A percentile compares a stretch with the other conserved stretches of the same genome.
phyloP scores from a whole-genome alignment of 1,284 basidiomycete genomes.

The Apiotrichum akiyoshidainum region DNA sequence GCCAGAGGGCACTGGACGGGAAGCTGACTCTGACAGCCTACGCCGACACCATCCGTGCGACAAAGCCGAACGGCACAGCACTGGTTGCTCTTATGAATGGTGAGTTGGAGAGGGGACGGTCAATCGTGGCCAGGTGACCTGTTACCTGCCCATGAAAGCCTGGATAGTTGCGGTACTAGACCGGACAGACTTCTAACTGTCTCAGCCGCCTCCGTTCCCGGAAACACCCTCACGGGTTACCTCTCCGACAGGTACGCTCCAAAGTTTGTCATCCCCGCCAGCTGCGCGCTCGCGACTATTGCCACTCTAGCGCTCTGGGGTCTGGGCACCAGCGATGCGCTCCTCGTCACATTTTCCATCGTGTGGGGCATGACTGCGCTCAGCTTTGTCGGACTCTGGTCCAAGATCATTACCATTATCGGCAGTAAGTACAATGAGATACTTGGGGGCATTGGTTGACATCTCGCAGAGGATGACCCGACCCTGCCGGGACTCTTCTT shows the following conservation, averaged over 20 bases:
- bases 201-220: slow-evolving; percentile 40
- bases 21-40: slow-evolving; percentile 27
- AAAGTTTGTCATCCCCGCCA: slow-evolving; percentile 35
- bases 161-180: no score
- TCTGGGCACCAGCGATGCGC: slow-evolving; percentile 35
- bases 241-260: slow-evolving; percentile 43
- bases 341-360: slow-evolving; percentile 35
- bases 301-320: slow-evolving; percentile 43
- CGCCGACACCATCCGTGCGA: slow-evolving; percentile 38
- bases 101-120: slow-evolving; percentile 4
- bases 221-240: slow-evolving; percentile 42
- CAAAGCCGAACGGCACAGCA: slow-evolving; percentile 40
- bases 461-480: slow-evolving; percentile 40
- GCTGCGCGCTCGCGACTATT: slow-evolving; percentile 37
- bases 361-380: slow-evolving; percentile 36
- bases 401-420: slow-evolving; percentile 37
- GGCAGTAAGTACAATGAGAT: slow-evolving; percentile 25
- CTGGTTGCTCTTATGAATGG: slow-evolving; percentile 49
- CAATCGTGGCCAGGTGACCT: no score
- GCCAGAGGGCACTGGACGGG: no score
- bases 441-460: background rate
- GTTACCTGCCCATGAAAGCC: no score
- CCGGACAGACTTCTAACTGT: no score
- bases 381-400: slow-evolving; percentile 40
- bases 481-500: slow-evolving; percentile 37